Evolutionary conservation across 495 filamentous ascomycete genomes (phyloP).

Genomic region (Aspergillus heteromorphus): DNA sequence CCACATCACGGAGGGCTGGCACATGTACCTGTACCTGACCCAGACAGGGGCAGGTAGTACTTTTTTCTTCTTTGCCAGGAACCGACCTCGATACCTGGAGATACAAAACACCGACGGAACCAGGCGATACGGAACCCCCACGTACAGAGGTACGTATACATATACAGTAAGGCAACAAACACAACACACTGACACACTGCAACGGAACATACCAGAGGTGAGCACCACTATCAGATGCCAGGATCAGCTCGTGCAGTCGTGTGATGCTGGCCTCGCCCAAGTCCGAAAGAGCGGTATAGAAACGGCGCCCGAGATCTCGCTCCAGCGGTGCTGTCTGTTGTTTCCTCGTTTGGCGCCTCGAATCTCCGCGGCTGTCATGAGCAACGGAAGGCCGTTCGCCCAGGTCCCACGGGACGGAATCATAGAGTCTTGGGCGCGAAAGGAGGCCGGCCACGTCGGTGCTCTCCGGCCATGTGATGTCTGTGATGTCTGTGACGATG

Average conservation of each 20-base stretch:
- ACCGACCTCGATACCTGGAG: background rate
- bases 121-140: too few species aligned
- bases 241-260: background rate
- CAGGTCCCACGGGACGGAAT: conserved; percentile 14
- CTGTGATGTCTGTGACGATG: background rate
- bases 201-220: background rate
- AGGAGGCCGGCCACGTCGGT: conserved; percentile 23
- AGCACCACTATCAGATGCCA: background rate
- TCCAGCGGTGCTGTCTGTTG: background rate
- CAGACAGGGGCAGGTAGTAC: background rate
- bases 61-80: background rate
- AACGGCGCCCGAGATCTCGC: background rate
- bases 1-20: background rate
- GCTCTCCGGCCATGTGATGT: conserved; percentile 18
- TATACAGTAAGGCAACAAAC: background rate
- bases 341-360: conserved; percentile 1
- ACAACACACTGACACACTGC: too few species aligned
- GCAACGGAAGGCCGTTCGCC: conserved; percentile 5
- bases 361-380: conserved; percentile 12
- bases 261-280: background rate
- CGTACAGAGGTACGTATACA: too few species aligned
- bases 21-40: background rate
- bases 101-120: background rate
- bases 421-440: conserved; percentile 12
- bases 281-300: background rate